phyloP scores from a whole-genome alignment of 2,329 filamentous ascomycete genomes.

The Cordyceps militaris region DNA sequence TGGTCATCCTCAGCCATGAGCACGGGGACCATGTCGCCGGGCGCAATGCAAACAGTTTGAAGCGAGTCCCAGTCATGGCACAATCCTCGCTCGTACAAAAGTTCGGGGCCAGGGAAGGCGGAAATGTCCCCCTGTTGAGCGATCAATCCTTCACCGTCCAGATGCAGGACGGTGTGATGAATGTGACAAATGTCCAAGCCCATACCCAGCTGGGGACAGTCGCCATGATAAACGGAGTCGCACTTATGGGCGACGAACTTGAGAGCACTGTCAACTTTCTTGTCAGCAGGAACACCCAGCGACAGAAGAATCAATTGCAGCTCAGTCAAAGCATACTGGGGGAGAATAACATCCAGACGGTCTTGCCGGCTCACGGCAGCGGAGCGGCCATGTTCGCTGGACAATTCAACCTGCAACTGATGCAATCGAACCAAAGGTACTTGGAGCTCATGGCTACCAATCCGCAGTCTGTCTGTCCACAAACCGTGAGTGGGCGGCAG shows the following conservation, averaged over 20 bases:
- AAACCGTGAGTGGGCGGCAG: background rate
- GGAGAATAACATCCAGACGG: background rate
- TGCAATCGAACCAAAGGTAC: conserved; percentile 1
- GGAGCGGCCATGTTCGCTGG: background rate
- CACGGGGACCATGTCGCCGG: conserved; percentile 3
- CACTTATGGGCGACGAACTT: conserved; percentile 3
- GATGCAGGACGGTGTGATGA: conserved; percentile 1
- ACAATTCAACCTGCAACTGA: background rate
- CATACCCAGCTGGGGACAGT: background rate
- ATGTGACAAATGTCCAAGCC: conserved; percentile 2
- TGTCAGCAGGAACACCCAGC: background rate
- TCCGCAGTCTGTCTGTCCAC: background rate
- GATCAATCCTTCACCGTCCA: background rate
- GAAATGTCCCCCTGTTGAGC: background rate
- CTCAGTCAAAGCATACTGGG: background rate
- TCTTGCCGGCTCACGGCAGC: conserved; percentile 3
- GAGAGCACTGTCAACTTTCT: conserved; percentile 4
- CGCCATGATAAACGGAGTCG: conserved; percentile 1
- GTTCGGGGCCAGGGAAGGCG: background rate
- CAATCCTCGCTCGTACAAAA: background rate
- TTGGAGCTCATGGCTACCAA: conserved; percentile 3
- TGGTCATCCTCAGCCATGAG: conserved; percentile 4
- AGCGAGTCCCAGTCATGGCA: background rate
- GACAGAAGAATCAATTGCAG: background rate
- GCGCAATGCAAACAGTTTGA: background rate